Conservation (phyloP, 352 stramenopile genomes). For the Globisporangium alternatum region DNA sequence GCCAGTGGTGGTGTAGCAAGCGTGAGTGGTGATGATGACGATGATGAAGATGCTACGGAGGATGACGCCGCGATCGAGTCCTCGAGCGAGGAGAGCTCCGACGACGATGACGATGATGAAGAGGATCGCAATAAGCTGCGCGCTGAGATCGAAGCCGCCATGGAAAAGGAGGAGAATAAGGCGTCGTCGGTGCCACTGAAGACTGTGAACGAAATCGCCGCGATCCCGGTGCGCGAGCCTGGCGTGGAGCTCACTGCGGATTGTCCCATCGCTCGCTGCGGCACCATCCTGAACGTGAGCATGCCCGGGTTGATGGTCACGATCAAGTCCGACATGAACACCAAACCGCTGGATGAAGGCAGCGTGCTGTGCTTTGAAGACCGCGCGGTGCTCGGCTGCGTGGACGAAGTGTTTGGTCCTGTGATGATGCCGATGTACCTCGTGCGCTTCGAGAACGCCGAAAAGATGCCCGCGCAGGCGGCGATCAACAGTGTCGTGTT, state of each 20-base stretch:
- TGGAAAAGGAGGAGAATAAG: slow-evolving; percentile 71
- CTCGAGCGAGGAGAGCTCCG: slow-evolving; percentile 24
- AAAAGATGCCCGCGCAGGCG: slow-evolving; percentile 61
- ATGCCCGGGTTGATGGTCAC: slow-evolving; percentile 66
- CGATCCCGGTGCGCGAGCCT: slow-evolving; percentile 56
- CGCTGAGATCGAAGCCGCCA: slow-evolving; percentile 70
- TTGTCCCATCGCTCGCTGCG: slow-evolving; percentile 67
- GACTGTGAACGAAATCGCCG: slow-evolving; percentile 62
- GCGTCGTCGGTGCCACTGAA: slow-evolving; percentile 34
- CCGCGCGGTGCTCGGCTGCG: slow-evolving; percentile 69
- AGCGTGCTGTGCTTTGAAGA: slow-evolving; percentile 81
- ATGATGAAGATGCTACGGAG: slow-evolving; percentile 22
- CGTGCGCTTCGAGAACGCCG: slow-evolving; percentile 66
- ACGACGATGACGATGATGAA: slow-evolving; percentile 23
- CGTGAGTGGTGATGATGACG: slow-evolving; percentile 10
- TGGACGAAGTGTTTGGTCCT: slow-evolving; percentile 84
- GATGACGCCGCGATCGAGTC: slow-evolving; percentile 3
- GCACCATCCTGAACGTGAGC: slow-evolving; percentile 66
- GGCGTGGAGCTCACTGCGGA: slow-evolving; percentile 67
- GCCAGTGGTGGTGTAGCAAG: background rate
- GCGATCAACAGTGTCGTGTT: slow-evolving; percentile 46
- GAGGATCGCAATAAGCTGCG: slow-evolving; percentile 45
- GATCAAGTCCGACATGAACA: slow-evolving; percentile 62
- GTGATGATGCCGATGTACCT: slow-evolving; percentile 87
- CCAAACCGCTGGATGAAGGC: slow-evolving; percentile 71